Evolutionary conservation across 176 grass and related monocot species (phyloP), one percentile per base, ranked within the genome.

Genomic region (Canna indica): DNA sequence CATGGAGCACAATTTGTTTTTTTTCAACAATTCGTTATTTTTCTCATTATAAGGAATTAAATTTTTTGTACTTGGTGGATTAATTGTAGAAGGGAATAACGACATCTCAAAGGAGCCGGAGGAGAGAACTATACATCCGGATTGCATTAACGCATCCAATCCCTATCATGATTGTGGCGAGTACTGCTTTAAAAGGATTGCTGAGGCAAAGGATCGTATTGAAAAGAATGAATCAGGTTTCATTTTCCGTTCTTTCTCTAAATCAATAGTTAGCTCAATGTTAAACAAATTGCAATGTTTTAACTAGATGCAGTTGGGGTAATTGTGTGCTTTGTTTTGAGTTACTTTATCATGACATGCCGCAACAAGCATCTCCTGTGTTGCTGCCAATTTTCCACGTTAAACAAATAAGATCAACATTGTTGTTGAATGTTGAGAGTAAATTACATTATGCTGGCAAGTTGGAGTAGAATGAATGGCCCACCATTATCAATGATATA

Each of bases 191-290:
- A 60, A 59, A 29, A 73, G 14, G 25, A 73, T 73, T 27, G 71
- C 71, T 4, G 71, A 73, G 5, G 5, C 24, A 4, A 73, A 59
- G 38, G 69, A 69, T 64, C 60, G 22, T 13, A 59, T 46, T 22
- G 75, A 31, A 52, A 83, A 33, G 62, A 62, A 74, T 78, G 13
- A 28, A 18, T 54, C 81, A 78, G 75, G 81, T 83, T 68, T 46
- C 36, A 73, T 73, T 73, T 3, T 20, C 41, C n/a, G 25, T 6
- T 59, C 25, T 8, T 57, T 35, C 56, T 9, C 24, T 4, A 30
- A 10, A 3, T 10, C 25, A 73, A 18, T 73, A 56, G 1, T 58
- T 57, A 26, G n/a, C 26, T 25, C 24, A 25, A 25, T 5, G 54
- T 9, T 7, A 20, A 63, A 33, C 4, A 3, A 6, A 63, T 33